phyloP scores from a whole-genome alignment of 371 early-diverging fungal species.

The Dichotomocladium elegans region DNA sequence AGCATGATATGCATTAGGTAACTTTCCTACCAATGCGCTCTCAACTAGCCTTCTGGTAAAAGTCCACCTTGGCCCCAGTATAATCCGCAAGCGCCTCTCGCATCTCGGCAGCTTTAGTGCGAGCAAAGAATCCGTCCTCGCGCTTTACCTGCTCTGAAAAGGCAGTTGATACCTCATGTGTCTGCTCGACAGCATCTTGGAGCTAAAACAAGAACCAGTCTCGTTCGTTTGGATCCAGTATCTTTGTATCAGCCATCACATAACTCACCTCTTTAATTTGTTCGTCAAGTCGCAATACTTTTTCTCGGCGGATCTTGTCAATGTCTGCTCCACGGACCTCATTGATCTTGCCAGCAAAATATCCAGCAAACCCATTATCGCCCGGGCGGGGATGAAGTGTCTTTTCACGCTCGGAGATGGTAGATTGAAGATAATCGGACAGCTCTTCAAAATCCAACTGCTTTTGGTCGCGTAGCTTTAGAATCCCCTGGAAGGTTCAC shows the following conservation, averaged over 20 bases:
- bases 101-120: constrained; percentile 77
- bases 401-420: constrained; percentile 58
- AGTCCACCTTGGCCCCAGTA: constrained; percentile 74
- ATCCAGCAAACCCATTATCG: constrained; percentile 60
- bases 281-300: constrained; percentile 66
- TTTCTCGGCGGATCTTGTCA: constrained; percentile 76
- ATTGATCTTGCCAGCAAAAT: constrained; percentile 83
- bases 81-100: constrained; percentile 69
- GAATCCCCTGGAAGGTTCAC: constrained; percentile 47
- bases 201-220: constrained; percentile 65
- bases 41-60: constrained; percentile 69
- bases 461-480: constrained; percentile 88
- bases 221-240: not conserved
- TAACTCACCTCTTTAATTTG: constrained; percentile 70
- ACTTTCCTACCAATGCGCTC: no score
- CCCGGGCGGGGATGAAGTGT: constrained; percentile 50
- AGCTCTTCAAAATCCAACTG: constrained; percentile 92
- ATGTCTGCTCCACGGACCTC: constrained; percentile 88
- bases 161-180: constrained; percentile 60
- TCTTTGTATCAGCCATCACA: not conserved
- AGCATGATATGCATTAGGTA: no score
- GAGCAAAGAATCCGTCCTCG: constrained; percentile 78
- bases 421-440: constrained; percentile 67
- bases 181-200: constrained; percentile 75
- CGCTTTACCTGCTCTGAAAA: constrained; percentile 79